Evolutionary conservation across 1,139 yeast genomes (phyloP), one percentile per base, ranked within the genome.

Genomic region (Magnusiomyces paraingens): DNA sequence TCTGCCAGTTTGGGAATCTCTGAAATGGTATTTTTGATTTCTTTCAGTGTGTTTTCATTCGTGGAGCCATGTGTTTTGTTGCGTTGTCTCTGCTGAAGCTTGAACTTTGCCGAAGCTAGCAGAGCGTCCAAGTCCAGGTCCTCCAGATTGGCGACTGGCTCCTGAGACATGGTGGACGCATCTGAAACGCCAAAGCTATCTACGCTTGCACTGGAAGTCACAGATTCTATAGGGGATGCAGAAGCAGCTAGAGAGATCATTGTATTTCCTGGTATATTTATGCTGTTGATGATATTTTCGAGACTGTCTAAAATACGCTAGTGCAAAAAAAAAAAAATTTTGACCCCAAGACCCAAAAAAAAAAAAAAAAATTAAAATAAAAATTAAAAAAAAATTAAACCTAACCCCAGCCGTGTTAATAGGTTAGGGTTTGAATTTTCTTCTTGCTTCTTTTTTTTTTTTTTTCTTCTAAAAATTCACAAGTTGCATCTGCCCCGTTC

Each of bases 51-150:
- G 10, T 29, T 48, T 26, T 22, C 12, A 6, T 35, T 21, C 12
- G 49, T 4, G 8, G 8, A 26, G 8, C 32, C 8, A 26, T 8
- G 32, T 26, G 32, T 26, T 26, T 26, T 4, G 32, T 26, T 26
- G 8, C n/a, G 38, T 2, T 17, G 18, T 36, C 18, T 41, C 21
- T 45, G 29, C 11, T 46, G 41, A 11, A 52, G 49, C 45, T 51
- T 50, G 12, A 21, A 17, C 29, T 52, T 52, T n/a, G 57, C 57
- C 15, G 55, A 35, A 10, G 54, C 38, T 12, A 55, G 48, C 11
- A 55, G 49, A 12, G 54, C 49, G n/a, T 55, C 55, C 18, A 55
- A 38, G 39, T 55, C 55, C 15, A 55, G 53, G 8, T 53, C 36
- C 41, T 55, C 57, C 15, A 55, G 50, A 26, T 52, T 51, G 10